phyloP scores from a whole-genome alignment of 116 monocot species.

The Iris pallida region DNA sequence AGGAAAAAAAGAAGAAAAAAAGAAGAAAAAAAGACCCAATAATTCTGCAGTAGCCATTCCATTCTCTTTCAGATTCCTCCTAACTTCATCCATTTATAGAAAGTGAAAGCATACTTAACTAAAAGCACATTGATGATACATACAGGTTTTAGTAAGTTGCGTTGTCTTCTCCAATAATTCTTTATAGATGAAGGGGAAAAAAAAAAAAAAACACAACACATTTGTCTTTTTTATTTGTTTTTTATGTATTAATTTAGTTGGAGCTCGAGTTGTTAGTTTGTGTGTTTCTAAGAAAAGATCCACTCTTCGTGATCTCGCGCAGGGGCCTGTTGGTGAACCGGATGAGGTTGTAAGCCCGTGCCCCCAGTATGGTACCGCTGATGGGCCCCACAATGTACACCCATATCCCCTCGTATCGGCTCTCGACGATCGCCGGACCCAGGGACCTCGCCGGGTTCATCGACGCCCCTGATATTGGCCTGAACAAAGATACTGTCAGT shows the following conservation, averaged over 20 bases:
- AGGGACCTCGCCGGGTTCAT: conserved; percentile 91
- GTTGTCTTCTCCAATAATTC: too few relatives aligned
- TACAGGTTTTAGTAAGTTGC: too few relatives aligned
- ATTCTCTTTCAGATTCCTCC: too few relatives aligned
- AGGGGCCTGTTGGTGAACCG: conserved; percentile 74
- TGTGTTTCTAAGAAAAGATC: conserved; percentile 60
- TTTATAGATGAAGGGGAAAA: too few relatives aligned
- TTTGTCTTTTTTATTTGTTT: too few relatives aligned
- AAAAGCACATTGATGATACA: too few relatives aligned
- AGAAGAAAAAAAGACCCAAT: too few relatives aligned
- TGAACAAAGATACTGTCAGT: conserved; percentile 8
- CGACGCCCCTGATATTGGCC: conserved; percentile 94
- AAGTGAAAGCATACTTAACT: too few relatives aligned
- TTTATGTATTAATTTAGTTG: background rate
- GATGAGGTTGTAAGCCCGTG: conserved; percentile 88
- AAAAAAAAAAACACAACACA: too few relatives aligned
- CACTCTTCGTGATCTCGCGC: conserved; percentile 66
- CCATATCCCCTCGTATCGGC: conserved; percentile 64
- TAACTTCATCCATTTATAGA: too few relatives aligned
- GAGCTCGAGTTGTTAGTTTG: conserved; percentile 21
- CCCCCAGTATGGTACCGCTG: conserved; percentile 55
- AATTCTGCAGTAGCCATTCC: too few relatives aligned
- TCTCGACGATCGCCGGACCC: conserved; percentile 70
- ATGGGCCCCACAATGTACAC: conserved; percentile 75
- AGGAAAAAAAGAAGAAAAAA: too few relatives aligned